phyloP scores from a whole-genome alignment of 2,329 filamentous ascomycete species.

The Orbilia javanica region DNA sequence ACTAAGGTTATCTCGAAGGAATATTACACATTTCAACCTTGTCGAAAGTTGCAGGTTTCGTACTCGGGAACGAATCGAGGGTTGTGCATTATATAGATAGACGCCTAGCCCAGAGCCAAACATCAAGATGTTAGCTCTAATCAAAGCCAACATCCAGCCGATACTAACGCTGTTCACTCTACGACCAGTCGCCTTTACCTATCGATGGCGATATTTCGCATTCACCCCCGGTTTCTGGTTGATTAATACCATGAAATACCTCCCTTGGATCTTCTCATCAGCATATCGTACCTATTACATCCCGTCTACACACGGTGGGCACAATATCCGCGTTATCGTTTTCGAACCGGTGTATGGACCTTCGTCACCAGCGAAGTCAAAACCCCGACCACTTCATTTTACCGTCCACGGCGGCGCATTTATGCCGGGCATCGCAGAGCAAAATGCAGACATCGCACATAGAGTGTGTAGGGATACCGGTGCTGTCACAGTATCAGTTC shows the following conservation, averaged over 20 bases:
- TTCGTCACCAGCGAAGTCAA: conserved; percentile 32
- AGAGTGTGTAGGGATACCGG: conserved; percentile 65
- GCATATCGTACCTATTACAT: conserved; percentile 65
- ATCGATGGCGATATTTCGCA: conserved; percentile 67
- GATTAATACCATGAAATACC: conserved; percentile 64
- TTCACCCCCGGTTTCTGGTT: conserved; percentile 67
- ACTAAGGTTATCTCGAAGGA: too few relatives aligned
- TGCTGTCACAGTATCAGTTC: conserved; percentile 65
- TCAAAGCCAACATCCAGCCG: conserved; percentile 58
- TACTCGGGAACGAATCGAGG: too few relatives aligned
- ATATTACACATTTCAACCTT: too few relatives aligned
- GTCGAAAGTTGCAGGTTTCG: too few relatives aligned
- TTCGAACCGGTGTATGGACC: conserved; percentile 62
- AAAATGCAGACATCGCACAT: conserved; percentile 64
- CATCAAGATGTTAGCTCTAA: conserved; percentile 29
- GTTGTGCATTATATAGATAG: too few relatives aligned
- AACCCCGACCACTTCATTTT: conserved; percentile 66
- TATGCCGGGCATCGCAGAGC: conserved; percentile 67
- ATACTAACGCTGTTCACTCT: conserved; percentile 65
- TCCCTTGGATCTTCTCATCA: conserved; percentile 65
- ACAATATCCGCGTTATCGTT: conserved; percentile 64
- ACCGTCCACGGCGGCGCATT: conserved; percentile 68
- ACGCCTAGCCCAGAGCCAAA: not conserved
- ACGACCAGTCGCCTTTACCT: conserved; percentile 64
- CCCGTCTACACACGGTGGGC: conserved; percentile 55